Evolutionary conservation across 148 eudicot genomes (phyloP).

Genomic region (Arctostaphylos glauca): DNA sequence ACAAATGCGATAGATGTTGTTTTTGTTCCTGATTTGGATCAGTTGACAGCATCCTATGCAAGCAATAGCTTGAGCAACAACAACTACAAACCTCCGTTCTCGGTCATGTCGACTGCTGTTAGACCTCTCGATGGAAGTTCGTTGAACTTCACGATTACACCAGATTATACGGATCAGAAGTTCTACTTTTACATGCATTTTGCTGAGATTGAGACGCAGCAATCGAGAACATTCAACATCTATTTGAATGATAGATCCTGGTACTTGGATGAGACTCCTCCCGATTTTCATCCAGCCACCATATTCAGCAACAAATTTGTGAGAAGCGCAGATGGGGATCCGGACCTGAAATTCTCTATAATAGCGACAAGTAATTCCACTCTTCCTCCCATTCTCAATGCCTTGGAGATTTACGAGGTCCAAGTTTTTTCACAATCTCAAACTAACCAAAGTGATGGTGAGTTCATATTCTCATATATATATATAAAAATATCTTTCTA

Average conservation of each 20-base stretch:
- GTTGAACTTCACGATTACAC: not conserved
- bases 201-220: slow-evolving; percentile 33
- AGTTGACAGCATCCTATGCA: not conserved
- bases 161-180: not conserved
- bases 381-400: slow-evolving; percentile 34
- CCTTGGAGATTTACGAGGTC: slow-evolving; percentile 19
- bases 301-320: not conserved
- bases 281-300: slow-evolving; percentile 7
- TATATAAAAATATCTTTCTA: not conserved
- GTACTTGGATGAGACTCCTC: slow-evolving; percentile 10
- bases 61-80: not conserved
- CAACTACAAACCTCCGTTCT: slow-evolving; percentile 15
- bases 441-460: slow-evolving; percentile 14
- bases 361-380: slow-evolving; percentile 19
- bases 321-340: too few species aligned
- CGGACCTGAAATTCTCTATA: not conserved
- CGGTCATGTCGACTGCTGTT: slow-evolving; percentile 29
- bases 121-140: not conserved
- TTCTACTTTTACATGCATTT: slow-evolving; percentile 32
- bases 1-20: not conserved
- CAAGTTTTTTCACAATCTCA: slow-evolving; percentile 1
- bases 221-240: slow-evolving; percentile 32
- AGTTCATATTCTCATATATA: not conserved
- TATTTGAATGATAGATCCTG: slow-evolving; percentile 15
- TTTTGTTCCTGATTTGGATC: not conserved